These are phyloP conservation scores for Tuctoria greenei DNA, from an alignment of 176 grass and related monocot genomes.

Conservation along the genomic window DNA sequence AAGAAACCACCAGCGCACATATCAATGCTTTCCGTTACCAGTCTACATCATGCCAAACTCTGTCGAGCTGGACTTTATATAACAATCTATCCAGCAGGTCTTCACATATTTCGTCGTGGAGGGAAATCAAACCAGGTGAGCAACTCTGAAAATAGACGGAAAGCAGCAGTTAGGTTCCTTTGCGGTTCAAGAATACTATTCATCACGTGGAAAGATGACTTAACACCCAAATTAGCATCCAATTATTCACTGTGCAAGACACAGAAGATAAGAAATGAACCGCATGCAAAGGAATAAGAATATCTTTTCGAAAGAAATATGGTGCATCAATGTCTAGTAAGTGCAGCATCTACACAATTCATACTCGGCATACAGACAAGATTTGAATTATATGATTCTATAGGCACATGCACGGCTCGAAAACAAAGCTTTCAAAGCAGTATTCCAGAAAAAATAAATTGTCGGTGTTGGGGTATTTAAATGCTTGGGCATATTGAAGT, in stretches of 20 bases:
- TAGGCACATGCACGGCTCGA: neutral
- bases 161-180: neutral
- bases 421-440: neutral
- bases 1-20: neutral
- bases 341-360: neutral
- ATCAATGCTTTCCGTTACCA: slow-evolving; percentile 17
- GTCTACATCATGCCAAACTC: slow-evolving; percentile 32
- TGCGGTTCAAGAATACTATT: neutral
- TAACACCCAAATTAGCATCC: neutral
- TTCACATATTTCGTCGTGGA: neutral
- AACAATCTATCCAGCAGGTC: neutral
- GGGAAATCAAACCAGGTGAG: neutral
- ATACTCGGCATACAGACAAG: neutral
- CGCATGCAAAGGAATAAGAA: slow-evolving; percentile 2
- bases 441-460: neutral
- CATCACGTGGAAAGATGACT: neutral
- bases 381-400: neutral
- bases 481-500: neutral
- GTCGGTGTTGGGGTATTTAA: neutral
- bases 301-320: neutral
- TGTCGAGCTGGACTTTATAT: neutral
- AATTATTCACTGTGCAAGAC: slow-evolving; percentile 12
- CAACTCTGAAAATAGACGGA: slow-evolving; percentile 1
- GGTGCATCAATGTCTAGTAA: neutral
- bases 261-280: slow-evolving; percentile 13